phyloP scores from a whole-genome alignment of 2,329 filamentous ascomycete species.

The Macrophomina phaseolina region DNA sequence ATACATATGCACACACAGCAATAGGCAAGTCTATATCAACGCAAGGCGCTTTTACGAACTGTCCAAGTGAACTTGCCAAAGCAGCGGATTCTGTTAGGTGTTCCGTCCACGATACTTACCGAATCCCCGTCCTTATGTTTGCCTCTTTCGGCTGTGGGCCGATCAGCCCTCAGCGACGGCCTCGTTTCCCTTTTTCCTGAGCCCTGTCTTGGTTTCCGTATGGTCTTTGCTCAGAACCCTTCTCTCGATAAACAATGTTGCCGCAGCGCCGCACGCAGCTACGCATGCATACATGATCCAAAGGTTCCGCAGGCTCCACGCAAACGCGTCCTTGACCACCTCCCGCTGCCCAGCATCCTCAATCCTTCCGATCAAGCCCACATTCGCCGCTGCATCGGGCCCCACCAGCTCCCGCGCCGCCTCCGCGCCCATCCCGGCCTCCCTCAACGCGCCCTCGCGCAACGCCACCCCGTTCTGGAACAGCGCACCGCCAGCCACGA shows the following conservation, averaged over 20 bases:
- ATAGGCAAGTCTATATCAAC: too few relatives aligned
- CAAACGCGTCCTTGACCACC: constrained; percentile 51
- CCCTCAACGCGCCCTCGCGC: constrained; percentile 34
- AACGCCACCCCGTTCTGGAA: constrained; percentile 64
- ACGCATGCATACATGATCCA: constrained; percentile 55
- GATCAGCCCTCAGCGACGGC: neutral
- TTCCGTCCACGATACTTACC: neutral
- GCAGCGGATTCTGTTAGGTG: too few relatives aligned
- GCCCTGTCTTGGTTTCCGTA: constrained; percentile 54
- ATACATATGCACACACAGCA: neutral
- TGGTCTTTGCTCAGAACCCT: constrained; percentile 51
- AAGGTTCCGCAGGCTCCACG: constrained; percentile 52
- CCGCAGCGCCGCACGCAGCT: constrained; percentile 46
- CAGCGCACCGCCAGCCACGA: constrained; percentile 58
- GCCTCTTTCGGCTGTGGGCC: too few relatives aligned
- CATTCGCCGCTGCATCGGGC: constrained; percentile 64
- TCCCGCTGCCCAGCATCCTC: constrained; percentile 49
- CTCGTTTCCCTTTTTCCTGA: constrained; percentile 30
- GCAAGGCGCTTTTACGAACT: too few relatives aligned
- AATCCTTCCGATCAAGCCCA: constrained; percentile 60
- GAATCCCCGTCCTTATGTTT: too few relatives aligned
- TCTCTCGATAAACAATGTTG: constrained; percentile 46
- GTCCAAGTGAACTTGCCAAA: too few relatives aligned
- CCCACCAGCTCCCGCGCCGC: constrained; percentile 59
- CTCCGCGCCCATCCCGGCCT: constrained; percentile 56